phyloP scores from a whole-genome alignment of 441 rosid species.

The Cnidoscolus chayamansa region DNA sequence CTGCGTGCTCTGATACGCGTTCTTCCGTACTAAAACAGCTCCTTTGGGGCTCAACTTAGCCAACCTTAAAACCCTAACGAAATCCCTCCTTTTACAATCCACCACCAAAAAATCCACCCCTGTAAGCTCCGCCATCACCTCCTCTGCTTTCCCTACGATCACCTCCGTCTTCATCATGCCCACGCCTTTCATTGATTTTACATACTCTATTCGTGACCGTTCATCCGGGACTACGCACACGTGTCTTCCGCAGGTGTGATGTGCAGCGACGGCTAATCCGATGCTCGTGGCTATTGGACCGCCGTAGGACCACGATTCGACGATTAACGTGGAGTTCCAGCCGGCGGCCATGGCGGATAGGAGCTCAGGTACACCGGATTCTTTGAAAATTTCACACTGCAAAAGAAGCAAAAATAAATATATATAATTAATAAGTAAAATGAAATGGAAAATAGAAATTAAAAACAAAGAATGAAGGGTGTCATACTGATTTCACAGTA shows the following conservation, averaged over 20 bases:
- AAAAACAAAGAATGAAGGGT: too few species aligned
- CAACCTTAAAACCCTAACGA: conserved; percentile 44
- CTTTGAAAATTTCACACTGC: conserved; percentile 45
- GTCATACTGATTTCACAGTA: conserved; percentile 55
- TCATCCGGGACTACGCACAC: conserved; percentile 74
- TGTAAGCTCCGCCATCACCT: conserved; percentile 37
- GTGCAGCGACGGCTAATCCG: conserved; percentile 62
- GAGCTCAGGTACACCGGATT: conserved; percentile 65
- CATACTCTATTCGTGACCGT: conserved; percentile 49
- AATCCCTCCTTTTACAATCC: conserved; percentile 57
- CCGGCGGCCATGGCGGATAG: conserved; percentile 87
- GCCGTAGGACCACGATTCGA: conserved; percentile 66
- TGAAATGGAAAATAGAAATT: not conserved
- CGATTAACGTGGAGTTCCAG: conserved; percentile 64
- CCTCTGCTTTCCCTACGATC: conserved; percentile 48
- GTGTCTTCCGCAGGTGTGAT: conserved; percentile 64
- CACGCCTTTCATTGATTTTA: conserved; percentile 33
- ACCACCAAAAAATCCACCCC: conserved; percentile 77
- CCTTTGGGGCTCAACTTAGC: conserved; percentile 59
- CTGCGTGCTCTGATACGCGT: conserved; percentile 38
- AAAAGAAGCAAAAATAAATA: not conserved
- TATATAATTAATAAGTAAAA: not conserved
- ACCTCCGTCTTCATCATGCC: conserved; percentile 38
- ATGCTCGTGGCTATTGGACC: conserved; percentile 56
- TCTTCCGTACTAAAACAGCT: conserved; percentile 70